Evolutionary conservation across 345 rosid species (phyloP), one percentile per base, ranked within the genome.

Genomic region (Salix brachista): DNA sequence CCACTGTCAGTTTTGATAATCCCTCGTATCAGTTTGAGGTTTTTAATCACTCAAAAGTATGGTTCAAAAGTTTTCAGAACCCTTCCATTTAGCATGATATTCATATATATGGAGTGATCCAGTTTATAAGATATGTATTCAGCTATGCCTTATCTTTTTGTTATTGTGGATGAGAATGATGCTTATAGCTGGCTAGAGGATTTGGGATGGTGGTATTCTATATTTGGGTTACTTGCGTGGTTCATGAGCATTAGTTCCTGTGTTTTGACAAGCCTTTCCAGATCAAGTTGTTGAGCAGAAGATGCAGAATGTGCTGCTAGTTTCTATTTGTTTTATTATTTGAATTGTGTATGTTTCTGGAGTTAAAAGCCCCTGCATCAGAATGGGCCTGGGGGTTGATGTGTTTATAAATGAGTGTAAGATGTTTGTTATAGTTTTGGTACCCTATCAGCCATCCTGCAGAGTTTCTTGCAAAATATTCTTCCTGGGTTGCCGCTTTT

Each of bases 371-470:
- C 85, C 70, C 82, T 79, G 88, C 86, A 75, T 91, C 90, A 80
- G 91, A 85, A 79, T 85, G 86, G 88, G 86, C 84, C 83, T 80
- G 81, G 89, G 83, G 86, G 83, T 84, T 76, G 87, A 85, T 85
- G 81, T 85, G 81, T 84, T 83, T 83, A 80, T 89, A 88, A 85
- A 80, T 91, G 87, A 81, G 67, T 85, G 74, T 89, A 82, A 76
- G 85, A 77, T 90, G 69, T 84, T 74, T 89, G 85, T 84, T 85
- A 82, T 90, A 86, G 80, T 82, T 82, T 66, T 86, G 86, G 77
- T 89, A 80, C 87, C 80, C 86, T 87, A 86, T 84, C 94, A 86
- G 80, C 97, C 78, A 84, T 86, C 87, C 84, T 88, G 87, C 94
- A 80, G 89, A 86, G 89, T 79, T 84, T 87, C 90, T 90, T 87